Conservation (phyloP, 73 alveolate species). For the Paramecium tetraurelia region DNA sequence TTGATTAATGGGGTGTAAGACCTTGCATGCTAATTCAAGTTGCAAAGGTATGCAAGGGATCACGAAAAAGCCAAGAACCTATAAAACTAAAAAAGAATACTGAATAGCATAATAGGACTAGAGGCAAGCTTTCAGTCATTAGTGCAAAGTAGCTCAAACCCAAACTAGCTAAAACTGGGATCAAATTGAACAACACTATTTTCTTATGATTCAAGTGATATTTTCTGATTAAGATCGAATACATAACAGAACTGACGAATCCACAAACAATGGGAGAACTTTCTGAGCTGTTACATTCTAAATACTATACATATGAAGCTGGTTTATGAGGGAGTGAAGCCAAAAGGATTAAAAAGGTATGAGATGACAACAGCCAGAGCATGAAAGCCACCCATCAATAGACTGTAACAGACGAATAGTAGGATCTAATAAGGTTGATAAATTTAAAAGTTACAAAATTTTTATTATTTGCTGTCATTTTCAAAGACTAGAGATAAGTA, state of each 20-base stretch:
- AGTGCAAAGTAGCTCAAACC: neutral
- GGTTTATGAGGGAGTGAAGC: slow-evolving; percentile 29
- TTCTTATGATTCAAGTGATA: slow-evolving; percentile 17
- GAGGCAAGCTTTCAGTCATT: neutral
- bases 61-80: slow-evolving; percentile 44
- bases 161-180: slow-evolving; percentile 2
- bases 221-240: neutral
- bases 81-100: neutral
- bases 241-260: slow-evolving; percentile 21
- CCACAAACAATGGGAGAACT: slow-evolving; percentile 46
- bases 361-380: slow-evolving; percentile 38
- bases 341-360: slow-evolving; percentile 26
- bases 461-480: neutral
- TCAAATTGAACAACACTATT: neutral
- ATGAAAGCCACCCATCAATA: slow-evolving; percentile 49
- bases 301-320: neutral
- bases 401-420: neutral
- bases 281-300: neutral
- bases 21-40: slow-evolving; percentile 37
- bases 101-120: neutral
- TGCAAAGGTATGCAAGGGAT: slow-evolving; percentile 25
- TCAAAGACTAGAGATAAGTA: neutral
- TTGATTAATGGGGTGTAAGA: slow-evolving; percentile 9
- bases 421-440: neutral
- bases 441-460: neutral